Percentiles rank a stretch among this genome's conserved stretches.
These are phyloP conservation scores for Fusarium proliferatum DNA, from an alignment of 2,329 filamentous ascomycete genomes.

Conservation along the genomic window DNA sequence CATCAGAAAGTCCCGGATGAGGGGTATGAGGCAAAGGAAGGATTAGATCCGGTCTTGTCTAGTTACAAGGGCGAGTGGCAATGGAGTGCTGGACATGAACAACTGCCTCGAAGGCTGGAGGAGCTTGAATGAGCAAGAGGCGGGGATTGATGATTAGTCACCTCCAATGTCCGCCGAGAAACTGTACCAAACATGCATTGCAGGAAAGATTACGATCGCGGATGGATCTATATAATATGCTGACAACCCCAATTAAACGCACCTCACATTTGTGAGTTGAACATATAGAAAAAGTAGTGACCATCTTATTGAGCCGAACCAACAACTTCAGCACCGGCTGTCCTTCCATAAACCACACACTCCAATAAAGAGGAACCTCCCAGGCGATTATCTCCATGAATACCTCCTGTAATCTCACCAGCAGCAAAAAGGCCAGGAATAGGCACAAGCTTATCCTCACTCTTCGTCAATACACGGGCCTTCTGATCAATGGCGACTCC, in stretches of 20 bases:
- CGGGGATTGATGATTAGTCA: too few species aligned
- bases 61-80: too few species aligned
- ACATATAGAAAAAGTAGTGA: not conserved
- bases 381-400: conserved; percentile 72
- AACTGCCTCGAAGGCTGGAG: too few species aligned
- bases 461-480: conserved; percentile 60
- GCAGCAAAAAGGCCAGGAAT: conserved; percentile 71
- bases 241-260: conserved; percentile 5
- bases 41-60: too few species aligned
- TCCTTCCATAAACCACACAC: conserved; percentile 72
- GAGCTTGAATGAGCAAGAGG: too few species aligned
- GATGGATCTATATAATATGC: too few species aligned
- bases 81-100: too few species aligned
- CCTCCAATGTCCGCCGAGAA: too few species aligned
- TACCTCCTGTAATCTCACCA: conserved; percentile 72
- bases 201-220: too few species aligned
- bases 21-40: too few species aligned
- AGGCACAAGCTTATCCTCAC: conserved; percentile 50
- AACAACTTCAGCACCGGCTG: conserved; percentile 58
- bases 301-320: not conserved
- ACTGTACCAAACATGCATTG: too few species aligned
- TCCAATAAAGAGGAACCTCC: conserved; percentile 71
- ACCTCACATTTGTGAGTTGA: conserved; percentile 38
- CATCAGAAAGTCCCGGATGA: too few species aligned
- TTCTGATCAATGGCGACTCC: conserved; percentile 67